Evolutionary conservation across 768 basidiomycete genomes (phyloP), one percentile per base, ranked within the genome.

Genomic region (Boletus sp.): DNA sequence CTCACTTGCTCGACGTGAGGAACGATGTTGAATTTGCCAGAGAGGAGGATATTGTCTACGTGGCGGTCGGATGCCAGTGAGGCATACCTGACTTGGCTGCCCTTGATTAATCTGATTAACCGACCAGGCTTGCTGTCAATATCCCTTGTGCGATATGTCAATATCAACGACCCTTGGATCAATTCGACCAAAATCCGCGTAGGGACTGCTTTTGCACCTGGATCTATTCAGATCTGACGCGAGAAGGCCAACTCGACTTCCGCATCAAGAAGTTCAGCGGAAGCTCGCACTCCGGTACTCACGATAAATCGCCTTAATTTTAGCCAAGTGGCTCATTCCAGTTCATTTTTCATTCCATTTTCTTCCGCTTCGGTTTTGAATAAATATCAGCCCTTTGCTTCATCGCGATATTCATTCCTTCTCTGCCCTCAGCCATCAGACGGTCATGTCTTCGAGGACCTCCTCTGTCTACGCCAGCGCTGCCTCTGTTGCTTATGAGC

Each of bases 401-500:
- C 49, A 32, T 33, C 42, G 40, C 46, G 46, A 52, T 29, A 58
- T 20, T 35, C 60, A 9, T 20, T 24, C 44, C 45, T 48, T 46
- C 45, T 60, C 47, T 45, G 40, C 44, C 36, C 35, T 39, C 54
- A 36, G 7, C 47, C 49, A 54, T 30, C 32, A 41, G 37, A 46
- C 30, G 44, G 35, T 9, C 42, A 73, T 73, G 73, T 44, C 73
- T 39, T 65, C 71, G 29, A 65, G 66, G 39, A 41, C 60, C 8
- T 59, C 71, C 18, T 32, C 71, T 50, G 50, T 71, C 64, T 60
- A 71, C 58, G 55, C 67, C 47, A 57, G 67, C 60, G 55, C 70
- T 6, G 64, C 65, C 51, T 66, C 72, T 36, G 64, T 65, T 58
- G 54, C 62, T 45, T 67, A 72, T 18, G 70, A 72, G 9, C 53